Conservation (phyloP, 371 early-diverging fungal species). For the Scutellospora calospora region DNA sequence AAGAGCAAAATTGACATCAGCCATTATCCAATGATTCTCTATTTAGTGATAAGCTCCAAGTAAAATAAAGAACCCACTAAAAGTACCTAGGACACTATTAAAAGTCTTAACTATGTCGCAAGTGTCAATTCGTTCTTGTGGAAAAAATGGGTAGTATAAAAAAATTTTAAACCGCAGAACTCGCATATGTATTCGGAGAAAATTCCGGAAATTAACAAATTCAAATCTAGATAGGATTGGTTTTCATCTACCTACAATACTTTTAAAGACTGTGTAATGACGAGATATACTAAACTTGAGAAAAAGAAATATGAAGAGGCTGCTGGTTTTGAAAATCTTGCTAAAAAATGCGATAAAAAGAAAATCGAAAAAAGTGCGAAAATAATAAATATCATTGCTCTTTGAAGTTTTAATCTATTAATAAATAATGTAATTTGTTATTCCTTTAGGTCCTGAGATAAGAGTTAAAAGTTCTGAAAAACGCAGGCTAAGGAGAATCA, state of each 20-base stretch:
- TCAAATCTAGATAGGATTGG: too few relatives aligned
- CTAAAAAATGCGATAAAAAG: background rate
- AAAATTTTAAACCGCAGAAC: too few relatives aligned
- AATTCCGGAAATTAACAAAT: too few relatives aligned
- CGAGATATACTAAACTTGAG: slow-evolving; percentile 21
- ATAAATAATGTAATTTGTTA: background rate
- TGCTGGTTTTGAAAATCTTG: background rate
- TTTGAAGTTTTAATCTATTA: background rate
- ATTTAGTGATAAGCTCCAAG: too few relatives aligned
- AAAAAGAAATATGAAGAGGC: slow-evolving; percentile 26
- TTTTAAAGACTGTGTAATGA: background rate
- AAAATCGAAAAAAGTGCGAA: background rate
- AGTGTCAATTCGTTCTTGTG: too few relatives aligned
- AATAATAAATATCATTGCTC: background rate
- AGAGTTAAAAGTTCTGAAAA: background rate
- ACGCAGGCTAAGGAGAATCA: background rate
- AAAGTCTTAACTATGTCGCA: too few relatives aligned
- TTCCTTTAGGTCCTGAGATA: background rate
- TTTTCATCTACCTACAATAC: too few relatives aligned
- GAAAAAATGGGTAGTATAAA: too few relatives aligned
- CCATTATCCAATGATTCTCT: background rate
- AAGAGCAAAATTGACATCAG: background rate
- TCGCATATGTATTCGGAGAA: too few relatives aligned
- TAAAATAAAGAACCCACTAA: too few relatives aligned
- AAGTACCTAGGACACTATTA: too few relatives aligned